phyloP scores from a whole-genome alignment of 768 basidiomycete species.

The Hysterangium stoloniferum region DNA sequence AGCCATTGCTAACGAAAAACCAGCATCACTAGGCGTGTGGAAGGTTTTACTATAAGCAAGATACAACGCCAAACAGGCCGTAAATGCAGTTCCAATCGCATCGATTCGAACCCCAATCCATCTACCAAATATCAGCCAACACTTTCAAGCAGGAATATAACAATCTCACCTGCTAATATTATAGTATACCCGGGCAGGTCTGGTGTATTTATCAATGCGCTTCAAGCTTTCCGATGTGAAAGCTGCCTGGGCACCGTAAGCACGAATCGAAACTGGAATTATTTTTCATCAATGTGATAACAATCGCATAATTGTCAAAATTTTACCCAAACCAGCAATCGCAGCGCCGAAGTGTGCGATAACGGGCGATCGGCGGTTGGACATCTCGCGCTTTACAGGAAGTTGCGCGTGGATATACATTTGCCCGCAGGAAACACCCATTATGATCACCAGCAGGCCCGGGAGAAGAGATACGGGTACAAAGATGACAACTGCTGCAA shows the following conservation, averaged over 20 bases:
- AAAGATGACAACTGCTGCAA: neutral
- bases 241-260: slow-evolving; percentile 28
- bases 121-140: neutral
- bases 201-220: slow-evolving; percentile 26
- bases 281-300: neutral
- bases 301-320: neutral
- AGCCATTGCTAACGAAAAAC: slow-evolving; percentile 15
- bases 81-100: slow-evolving; percentile 32
- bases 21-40: slow-evolving; percentile 15
- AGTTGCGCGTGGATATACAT: slow-evolving; percentile 18
- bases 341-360: slow-evolving; percentile 10
- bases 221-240: slow-evolving; percentile 21
- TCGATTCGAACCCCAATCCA: slow-evolving; percentile 28
- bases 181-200: slow-evolving; percentile 21
- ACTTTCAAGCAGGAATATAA: neutral
- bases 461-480: slow-evolving; percentile 1
- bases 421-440: slow-evolving; percentile 25
- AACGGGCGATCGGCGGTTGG: slow-evolving; percentile 19
- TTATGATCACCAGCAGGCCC: slow-evolving; percentile 14
- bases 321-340: slow-evolving; percentile 9
- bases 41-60: slow-evolving; percentile 18
- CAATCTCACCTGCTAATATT: slow-evolving; percentile 17
- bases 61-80: slow-evolving; percentile 15
- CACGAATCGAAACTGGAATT: slow-evolving; percentile 28
- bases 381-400: neutral